Evolutionary conservation across 208 protist genomes (phyloP).

Genomic region (Trypanosoma mega): DNA sequence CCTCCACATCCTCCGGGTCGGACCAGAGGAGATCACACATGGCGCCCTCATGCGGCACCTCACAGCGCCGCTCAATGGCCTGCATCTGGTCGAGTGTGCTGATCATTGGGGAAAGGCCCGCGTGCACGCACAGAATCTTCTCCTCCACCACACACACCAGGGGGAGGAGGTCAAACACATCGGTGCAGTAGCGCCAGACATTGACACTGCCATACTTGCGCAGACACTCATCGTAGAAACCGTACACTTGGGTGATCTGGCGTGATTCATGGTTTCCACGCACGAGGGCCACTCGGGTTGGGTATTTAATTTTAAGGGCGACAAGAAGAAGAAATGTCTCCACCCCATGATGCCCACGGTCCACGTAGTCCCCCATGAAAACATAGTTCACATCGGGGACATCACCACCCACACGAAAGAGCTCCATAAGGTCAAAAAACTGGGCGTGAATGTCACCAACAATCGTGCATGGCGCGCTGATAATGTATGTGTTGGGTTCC

Average conservation of each 20-base stretch:
- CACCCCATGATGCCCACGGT: constrained; percentile 98
- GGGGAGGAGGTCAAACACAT: constrained; percentile 99
- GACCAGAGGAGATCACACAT: constrained; percentile 99
- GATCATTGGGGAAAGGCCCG: constrained; percentile 98
- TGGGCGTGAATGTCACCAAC: constrained; percentile 95
- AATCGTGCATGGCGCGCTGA: constrained; percentile 91
- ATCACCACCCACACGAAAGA: constrained; percentile 97
- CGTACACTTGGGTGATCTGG: constrained; percentile 98
- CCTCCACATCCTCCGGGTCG: constrained; percentile 96
- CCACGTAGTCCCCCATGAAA: constrained; percentile 98
- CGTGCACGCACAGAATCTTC: constrained; percentile 98
- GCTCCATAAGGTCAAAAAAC: constrained; percentile 97
- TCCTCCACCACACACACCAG: constrained; percentile 98
- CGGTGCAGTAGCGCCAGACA: constrained; percentile 99
- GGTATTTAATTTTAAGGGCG: constrained; percentile 97
- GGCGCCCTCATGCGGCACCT: constrained; percentile 98
- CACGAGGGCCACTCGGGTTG: constrained; percentile 94
- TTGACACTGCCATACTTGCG: constrained; percentile 99
- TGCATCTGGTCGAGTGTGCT: constrained; percentile 96
- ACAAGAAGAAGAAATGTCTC: constrained; percentile 98
- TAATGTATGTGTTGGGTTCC: constrained; percentile 92
- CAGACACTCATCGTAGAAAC: constrained; percentile 99
- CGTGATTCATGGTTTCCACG: constrained; percentile 96
- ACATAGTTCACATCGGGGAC: constrained; percentile 97
- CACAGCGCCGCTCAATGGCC: constrained; percentile 94